These are phyloP conservation scores for Parietaria judaica DNA, from an alignment of 306 rosid species.

Conservation along the genomic window DNA sequence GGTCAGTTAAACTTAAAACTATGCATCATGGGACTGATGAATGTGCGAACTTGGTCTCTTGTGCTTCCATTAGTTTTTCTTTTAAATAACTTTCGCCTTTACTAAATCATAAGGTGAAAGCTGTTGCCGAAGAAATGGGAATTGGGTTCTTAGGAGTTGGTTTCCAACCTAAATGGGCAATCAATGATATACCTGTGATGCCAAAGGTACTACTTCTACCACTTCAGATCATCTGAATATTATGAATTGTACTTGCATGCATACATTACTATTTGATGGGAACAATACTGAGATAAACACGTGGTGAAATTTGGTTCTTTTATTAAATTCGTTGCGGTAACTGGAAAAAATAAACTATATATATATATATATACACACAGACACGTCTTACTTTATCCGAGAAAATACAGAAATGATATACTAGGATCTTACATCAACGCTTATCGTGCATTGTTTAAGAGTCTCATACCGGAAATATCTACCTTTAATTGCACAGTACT, in stretches of 20 bases:
- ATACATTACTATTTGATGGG: background rate
- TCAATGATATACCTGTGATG: conserved; percentile 88
- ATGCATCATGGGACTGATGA: background rate
- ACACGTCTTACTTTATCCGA: no score
- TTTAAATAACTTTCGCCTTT: background rate
- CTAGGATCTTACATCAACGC: background rate
- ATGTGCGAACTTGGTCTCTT: background rate
- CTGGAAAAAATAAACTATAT: background rate
- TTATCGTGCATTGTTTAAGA: background rate
- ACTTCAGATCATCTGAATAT: conserved; percentile 10
- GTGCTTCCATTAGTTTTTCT: background rate
- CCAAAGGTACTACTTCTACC: conserved; percentile 55
- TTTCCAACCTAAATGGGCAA: conserved; percentile 96
- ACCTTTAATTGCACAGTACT: no score
- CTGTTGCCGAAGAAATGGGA: conserved; percentile 98
- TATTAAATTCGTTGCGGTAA: conserved; percentile 2
- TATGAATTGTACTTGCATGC: background rate
- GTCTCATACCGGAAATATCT: background rate
- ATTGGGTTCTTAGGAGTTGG: conserved; percentile 96
- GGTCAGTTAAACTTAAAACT: conserved; percentile 31
- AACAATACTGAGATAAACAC: background rate
- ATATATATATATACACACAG: no score
- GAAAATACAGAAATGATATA: background rate
- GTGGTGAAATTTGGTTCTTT: background rate
- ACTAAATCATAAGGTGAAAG: conserved; percentile 56